Evolutionary conservation across 192 early-diverging fungal species (phyloP).

Genomic region (Fimicolochytrium jonesii): DNA sequence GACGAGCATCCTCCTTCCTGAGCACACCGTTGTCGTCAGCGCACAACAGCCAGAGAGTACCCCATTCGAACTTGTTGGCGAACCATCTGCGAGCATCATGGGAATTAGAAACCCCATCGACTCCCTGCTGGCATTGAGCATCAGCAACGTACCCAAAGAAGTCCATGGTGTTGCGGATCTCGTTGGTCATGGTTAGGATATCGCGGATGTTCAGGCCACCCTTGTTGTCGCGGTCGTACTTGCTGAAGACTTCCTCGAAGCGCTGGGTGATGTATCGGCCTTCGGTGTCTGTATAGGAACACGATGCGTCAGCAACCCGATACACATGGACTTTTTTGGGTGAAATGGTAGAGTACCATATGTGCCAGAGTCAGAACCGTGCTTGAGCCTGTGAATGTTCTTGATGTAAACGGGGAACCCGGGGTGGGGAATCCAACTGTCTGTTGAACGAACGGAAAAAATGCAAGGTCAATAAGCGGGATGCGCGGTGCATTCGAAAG

Average conservation of each 20-base stretch:
- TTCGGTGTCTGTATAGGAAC: no score
- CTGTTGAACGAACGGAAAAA: no score
- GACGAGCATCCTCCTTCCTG: constrained; percentile 23
- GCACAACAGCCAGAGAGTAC: constrained; percentile 22
- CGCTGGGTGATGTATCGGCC: constrained; percentile 50
- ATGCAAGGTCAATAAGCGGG: no score
- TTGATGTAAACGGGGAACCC: constrained; percentile 41
- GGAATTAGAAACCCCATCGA: no score
- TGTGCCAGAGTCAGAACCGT: constrained; percentile 46
- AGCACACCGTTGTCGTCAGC: constrained; percentile 19
- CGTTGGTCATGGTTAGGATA: constrained; percentile 14
- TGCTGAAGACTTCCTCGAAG: constrained; percentile 50
- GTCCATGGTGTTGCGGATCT: constrained; percentile 22
- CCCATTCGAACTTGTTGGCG: constrained; percentile 18
- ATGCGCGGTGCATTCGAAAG: neutral
- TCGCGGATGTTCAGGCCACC: constrained; percentile 20
- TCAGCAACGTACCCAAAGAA: constrained; percentile 23
- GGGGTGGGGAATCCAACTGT: constrained; percentile 46
- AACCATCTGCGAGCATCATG: neutral
- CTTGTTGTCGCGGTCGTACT: constrained; percentile 27
- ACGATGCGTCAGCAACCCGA: no score
- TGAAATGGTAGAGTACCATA: no score
- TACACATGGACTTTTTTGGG: no score
- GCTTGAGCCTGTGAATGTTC: constrained; percentile 47
- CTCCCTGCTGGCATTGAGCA: no score